Base-by-base conservation (phyloP, 495 filamentous ascomycete species). In the Delitschia confertaspora region DNA sequence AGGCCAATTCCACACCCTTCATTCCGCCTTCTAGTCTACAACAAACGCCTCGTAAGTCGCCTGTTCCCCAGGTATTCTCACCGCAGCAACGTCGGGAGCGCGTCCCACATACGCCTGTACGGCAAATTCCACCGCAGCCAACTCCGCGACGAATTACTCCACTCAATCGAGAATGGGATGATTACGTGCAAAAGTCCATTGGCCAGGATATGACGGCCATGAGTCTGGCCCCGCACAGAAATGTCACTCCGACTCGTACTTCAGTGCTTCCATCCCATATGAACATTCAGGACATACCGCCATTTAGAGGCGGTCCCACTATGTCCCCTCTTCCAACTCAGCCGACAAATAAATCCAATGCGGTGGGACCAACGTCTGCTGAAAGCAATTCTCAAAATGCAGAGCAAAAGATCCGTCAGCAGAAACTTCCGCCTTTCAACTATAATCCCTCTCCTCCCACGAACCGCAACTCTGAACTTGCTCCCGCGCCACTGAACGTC, bases 41-140 rank as follows among this genome's bases (percentile, higher is more conserved):
- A 38, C 20, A 52, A 46, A 33, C 58, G 38, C 29, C 58, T 37
- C 19, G 39, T 41, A 35, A 43, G 37, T 48, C 40, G 69, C 47
- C 45, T 26, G 61, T 37, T 59, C 48, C 48, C 4, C 57, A 23
- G 57, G 67, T 49, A 73, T 75, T 14, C 69, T 76, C 39, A 6
- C 39, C 31, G 25, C 23, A 38, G n/a, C n/a, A n/a, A n/a, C n/a
- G 39, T 16, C 24, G 3, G 13, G 7, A 7, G 25, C 25, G 9
- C n/a, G n/a, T n/a, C n/a, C 40, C 42, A 6, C 40, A 55, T 34
- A 54, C 46, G 5, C 41, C 51, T 1, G 21, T 41, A n/a, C 45
- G 40, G 42, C 49, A 44, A 25, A 51, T 41, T 22, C 48, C 48
- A 35, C 49, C 50, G n/a, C 51, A 51, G 37, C 47, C 49, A 9